phyloP scores from a whole-genome alignment of 2,329 filamentous ascomycete genomes.

The Claviceps quebecensis region DNA sequence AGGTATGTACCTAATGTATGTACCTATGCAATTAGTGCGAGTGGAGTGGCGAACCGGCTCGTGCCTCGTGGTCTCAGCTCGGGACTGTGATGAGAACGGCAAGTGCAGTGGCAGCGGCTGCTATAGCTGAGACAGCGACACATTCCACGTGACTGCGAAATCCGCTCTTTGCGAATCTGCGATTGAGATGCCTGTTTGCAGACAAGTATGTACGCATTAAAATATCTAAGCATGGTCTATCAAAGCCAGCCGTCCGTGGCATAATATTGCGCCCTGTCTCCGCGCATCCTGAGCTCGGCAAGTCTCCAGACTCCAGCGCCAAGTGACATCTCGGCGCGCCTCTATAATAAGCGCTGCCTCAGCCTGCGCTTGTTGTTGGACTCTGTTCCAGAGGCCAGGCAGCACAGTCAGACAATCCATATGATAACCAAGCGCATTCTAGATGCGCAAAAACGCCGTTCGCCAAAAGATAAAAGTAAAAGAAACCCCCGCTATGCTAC shows the following conservation, averaged over 20 bases:
- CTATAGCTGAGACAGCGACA: background rate
- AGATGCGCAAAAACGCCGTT: slow-evolving; percentile 1
- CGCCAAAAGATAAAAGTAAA: slow-evolving; percentile 1
- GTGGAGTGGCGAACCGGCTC: too few relatives aligned
- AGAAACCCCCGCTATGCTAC: slow-evolving; percentile 4
- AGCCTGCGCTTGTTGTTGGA: background rate
- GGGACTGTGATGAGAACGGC: too few relatives aligned
- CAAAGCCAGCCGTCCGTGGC: background rate
- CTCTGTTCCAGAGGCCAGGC: background rate
- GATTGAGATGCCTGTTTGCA: too few relatives aligned
- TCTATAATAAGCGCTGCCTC: background rate
- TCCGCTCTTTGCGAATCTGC: background rate
- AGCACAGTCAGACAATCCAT: background rate
- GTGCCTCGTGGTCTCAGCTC: too few relatives aligned
- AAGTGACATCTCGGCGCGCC: background rate
- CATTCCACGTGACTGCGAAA: background rate
- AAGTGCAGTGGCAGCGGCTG: too few relatives aligned
- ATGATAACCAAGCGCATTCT: background rate
- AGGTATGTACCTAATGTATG: too few relatives aligned
- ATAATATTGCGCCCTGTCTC: background rate
- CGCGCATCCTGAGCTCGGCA: background rate
- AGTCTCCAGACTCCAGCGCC: background rate
- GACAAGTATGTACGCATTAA: background rate
- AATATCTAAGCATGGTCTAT: background rate
- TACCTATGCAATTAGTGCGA: too few relatives aligned